Base-by-base conservation (phyloP, 2,329 filamentous ascomycete genomes). In the Lasiodiplodia citricola region DNA sequence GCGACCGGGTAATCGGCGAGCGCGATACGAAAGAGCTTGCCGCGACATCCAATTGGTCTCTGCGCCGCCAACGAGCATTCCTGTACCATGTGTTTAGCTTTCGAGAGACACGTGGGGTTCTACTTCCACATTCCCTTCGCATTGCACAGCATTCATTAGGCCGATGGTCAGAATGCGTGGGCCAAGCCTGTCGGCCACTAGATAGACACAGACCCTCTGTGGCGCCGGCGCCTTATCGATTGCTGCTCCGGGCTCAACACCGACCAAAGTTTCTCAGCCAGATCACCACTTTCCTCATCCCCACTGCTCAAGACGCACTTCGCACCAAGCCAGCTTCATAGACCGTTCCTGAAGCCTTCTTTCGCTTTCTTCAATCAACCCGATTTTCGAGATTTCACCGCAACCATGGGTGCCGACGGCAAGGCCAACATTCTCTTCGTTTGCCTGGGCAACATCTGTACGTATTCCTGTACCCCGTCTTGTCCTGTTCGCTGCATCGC, bases 381-480 rank as follows among this genome's bases (percentile, higher is more conserved):
- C 11, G 14, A n/a, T 4, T 11, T 13, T 44, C 18, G 6, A 16
- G 21, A 21, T 18, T 23, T 37, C 28, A 23, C 55, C 55, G 11
- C 11, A 25, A 25, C 13, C 55, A 51, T 71, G 69, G 47, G 71
- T 35, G 28, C 41, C 65, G 54, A 67, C 38, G 65, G 50, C 38
- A 75, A 75, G 56, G 76, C 92, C 67, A 94, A 91, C 2, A 91
- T 98, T 47, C 88, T 98, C 65, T 98, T 98, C 78, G 95, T 98
- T 74, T 99, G 96, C 82, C 87, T 98, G 41, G 96, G 96, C 79
- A 99, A 99, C 81, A 98, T 98, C 76, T 99, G 94, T 87, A 76
- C 64, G 79, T 70, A 25, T n/a, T 23, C 18, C 21, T 38, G 11
- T 8, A 7, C 37, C 8, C 21, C 21, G 21, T 37, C 52, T 35